A percentile compares a stretch with the other conserved stretches of the same genome.
These are phyloP conservation scores for Canavalia ensiformis DNA, from an alignment of 306 rosid species.

Conservation along the genomic window DNA sequence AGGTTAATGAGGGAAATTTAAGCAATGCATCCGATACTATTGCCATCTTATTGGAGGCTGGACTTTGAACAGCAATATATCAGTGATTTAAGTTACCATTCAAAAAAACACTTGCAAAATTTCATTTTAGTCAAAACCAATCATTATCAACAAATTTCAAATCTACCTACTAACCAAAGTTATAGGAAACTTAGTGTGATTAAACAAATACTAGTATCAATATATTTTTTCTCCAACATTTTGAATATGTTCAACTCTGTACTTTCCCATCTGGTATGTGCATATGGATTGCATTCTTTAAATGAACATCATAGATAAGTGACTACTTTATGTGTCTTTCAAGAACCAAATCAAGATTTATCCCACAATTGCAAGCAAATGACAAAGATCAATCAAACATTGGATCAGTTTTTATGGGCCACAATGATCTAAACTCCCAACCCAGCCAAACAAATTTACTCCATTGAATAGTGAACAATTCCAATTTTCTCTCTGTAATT, in stretches of 20 bases:
- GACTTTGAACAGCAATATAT: constrained; percentile 13
- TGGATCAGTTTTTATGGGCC: background rate
- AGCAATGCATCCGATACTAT: constrained; percentile 24
- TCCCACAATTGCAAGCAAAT: constrained; percentile 9
- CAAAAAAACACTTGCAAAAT: background rate
- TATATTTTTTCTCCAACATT: background rate
- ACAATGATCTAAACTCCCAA: constrained; percentile 1
- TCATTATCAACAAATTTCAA: constrained; percentile 5
- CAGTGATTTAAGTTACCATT: constrained; percentile 16
- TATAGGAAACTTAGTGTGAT: background rate
- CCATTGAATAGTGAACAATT: constrained; percentile 27
- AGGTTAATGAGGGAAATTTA: constrained; percentile 24
- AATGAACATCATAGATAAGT: background rate
- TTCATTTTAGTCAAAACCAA: constrained; percentile 7
- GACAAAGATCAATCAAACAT: background rate
- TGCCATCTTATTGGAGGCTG: background rate
- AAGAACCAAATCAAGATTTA: constrained; percentile 1
- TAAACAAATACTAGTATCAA: constrained; percentile 2
- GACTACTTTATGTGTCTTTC: background rate
- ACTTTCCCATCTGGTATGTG: constrained; percentile 5
- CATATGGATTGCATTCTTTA: background rate
- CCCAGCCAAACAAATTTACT: constrained; percentile 31
- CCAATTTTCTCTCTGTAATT: constrained; percentile 11
- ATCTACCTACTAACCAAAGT: background rate
- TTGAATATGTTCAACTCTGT: background rate